Evolutionary conservation across 2,329 filamentous ascomycete species (phyloP).

Genomic region (Monilinia fructigena): DNA sequence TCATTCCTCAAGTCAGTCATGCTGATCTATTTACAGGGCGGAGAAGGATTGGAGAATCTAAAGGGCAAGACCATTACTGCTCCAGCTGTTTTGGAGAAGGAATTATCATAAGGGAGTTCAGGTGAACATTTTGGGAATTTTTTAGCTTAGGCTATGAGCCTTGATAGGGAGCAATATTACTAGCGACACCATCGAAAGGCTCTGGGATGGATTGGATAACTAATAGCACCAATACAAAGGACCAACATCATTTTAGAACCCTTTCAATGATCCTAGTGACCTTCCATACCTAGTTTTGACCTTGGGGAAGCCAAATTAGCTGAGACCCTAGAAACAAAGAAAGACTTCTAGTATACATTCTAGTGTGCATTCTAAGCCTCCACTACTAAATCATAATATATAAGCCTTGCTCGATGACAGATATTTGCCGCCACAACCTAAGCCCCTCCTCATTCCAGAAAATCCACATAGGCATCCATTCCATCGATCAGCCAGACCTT

Average conservation of each 20-base stretch:
- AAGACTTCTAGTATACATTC: background rate
- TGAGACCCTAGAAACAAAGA: conserved; percentile 4
- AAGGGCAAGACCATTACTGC: conserved; percentile 54
- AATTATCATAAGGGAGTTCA: conserved; percentile 33
- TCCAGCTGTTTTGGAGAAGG: conserved; percentile 52
- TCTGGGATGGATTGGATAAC: background rate
- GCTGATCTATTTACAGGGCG: conserved; percentile 59
- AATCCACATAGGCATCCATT: no score
- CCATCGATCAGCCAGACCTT: no score
- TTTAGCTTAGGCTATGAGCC: conserved; percentile 5
- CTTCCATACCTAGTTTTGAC: background rate
- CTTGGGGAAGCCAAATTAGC: background rate
- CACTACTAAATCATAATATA: background rate
- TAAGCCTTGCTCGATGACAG: conserved; percentile 10
- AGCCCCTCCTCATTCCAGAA: background rate
- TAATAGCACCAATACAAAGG: conserved; percentile 5
- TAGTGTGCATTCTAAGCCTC: background rate
- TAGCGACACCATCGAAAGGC: background rate
- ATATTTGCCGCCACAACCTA: background rate
- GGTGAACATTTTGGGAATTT: background rate
- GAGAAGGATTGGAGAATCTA: conserved; percentile 60
- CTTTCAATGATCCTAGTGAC: background rate
- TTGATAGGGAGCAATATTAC: conserved; percentile 13
- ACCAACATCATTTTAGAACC: background rate
- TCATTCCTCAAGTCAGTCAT: conserved; percentile 25